phyloP scores from a whole-genome alignment of 225 moss, liverwort and hornwort genomes.

The Physcomitrium patens region DNA sequence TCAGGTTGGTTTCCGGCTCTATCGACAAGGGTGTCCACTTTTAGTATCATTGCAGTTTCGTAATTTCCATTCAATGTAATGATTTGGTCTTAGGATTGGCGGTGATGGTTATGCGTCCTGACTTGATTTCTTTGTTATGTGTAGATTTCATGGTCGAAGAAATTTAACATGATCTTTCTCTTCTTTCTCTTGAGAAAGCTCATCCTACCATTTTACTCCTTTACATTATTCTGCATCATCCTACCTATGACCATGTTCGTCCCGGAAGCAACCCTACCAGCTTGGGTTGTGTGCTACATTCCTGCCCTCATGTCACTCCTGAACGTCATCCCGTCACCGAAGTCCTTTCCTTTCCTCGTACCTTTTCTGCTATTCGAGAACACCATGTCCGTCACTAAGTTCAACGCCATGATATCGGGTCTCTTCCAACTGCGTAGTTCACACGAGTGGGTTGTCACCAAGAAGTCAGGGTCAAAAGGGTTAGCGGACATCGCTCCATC shows the following conservation, averaged over 20 bases:
- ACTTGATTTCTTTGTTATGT: not conserved
- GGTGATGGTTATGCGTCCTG: not conserved
- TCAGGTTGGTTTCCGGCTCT: constrained; percentile 13
- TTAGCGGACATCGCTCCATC: not conserved
- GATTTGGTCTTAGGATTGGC: not conserved
- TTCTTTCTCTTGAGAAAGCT: constrained; percentile 46
- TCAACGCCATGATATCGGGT: constrained; percentile 48
- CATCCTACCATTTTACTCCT: constrained; percentile 45
- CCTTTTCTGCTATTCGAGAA: constrained; percentile 49
- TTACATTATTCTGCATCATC: constrained; percentile 52
- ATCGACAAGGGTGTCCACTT: too few species aligned
- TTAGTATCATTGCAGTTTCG: not conserved
- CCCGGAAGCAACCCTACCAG: constrained; percentile 43
- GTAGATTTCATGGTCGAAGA: constrained; percentile 39
- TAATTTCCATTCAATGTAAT: not conserved
- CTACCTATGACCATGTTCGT: constrained; percentile 50
- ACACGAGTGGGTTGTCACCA: constrained; percentile 51
- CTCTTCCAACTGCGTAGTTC: constrained; percentile 45
- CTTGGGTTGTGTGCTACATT: constrained; percentile 48
- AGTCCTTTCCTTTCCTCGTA: constrained; percentile 49
- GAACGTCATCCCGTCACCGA: constrained; percentile 42
- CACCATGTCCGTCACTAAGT: constrained; percentile 52
- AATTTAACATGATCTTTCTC: constrained; percentile 42
- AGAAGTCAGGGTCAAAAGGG: constrained; percentile 30
- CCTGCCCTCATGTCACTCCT: constrained; percentile 45